Evolutionary conservation across 495 filamentous ascomycete genomes (phyloP).

Genomic region (Penicillium roqueforti): DNA sequence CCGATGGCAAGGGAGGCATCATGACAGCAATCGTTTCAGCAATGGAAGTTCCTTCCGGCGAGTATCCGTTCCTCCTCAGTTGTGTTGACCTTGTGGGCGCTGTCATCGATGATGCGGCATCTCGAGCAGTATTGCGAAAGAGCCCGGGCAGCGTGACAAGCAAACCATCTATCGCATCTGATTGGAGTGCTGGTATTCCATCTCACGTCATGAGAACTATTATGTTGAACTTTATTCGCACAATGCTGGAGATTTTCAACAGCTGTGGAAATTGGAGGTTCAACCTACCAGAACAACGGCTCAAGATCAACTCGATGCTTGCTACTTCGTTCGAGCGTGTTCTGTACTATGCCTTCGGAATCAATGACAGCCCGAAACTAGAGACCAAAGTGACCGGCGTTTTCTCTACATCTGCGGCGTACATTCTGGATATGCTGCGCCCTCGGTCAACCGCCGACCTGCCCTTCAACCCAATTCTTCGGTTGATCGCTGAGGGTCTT

Average conservation of each 20-base stretch:
- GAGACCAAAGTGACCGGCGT: conserved; percentile 58
- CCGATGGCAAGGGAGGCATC: conserved; percentile 65
- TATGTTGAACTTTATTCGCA: conserved; percentile 64
- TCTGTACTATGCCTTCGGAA: conserved; percentile 64
- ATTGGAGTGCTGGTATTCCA: conserved; percentile 66
- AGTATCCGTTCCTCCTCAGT: conserved; percentile 71
- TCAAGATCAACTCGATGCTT: conserved; percentile 56
- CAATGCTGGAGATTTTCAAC: conserved; percentile 75
- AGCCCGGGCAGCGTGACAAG: conserved; percentile 48
- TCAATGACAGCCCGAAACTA: conserved; percentile 55
- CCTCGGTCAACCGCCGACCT: conserved; percentile 62
- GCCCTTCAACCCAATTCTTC: conserved; percentile 72
- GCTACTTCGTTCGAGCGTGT: conserved; percentile 66
- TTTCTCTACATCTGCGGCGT: conserved; percentile 64
- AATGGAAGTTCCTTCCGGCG: conserved; percentile 68
- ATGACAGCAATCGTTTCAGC: conserved; percentile 69
- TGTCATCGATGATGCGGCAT: conserved; percentile 70
- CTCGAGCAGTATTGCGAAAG: conserved; percentile 66
- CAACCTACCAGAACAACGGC: conserved; percentile 57
- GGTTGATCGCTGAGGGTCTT: conserved; percentile 63
- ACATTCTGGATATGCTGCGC: conserved; percentile 72
- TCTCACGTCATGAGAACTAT: conserved; percentile 72
- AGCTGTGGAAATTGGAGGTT: conserved; percentile 82
- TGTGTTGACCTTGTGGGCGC: conserved; percentile 69
- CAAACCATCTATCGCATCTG: conserved; percentile 49